Evolutionary conservation across 1,284 basidiomycete genomes (phyloP).

Genomic region (Cutaneotrichosporon sp.): DNA sequence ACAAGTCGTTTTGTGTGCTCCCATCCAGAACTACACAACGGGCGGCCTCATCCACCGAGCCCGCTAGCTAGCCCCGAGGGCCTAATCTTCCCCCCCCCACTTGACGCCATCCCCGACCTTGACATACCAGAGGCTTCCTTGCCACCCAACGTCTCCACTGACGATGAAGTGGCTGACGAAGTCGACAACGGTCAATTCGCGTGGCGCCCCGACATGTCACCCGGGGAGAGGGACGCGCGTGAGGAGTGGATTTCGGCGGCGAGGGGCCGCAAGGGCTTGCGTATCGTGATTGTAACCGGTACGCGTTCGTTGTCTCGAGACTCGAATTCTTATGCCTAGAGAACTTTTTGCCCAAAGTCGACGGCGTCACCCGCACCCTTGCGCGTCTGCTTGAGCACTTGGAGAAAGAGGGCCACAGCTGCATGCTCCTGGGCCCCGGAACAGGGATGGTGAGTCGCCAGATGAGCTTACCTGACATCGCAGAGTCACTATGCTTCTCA

Average conservation of each 20-base stretch:
- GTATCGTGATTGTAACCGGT: conserved; percentile 48
- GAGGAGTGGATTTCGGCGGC: conserved; percentile 32
- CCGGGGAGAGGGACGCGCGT: conserved; percentile 29
- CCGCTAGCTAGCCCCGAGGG: conserved; percentile 12
- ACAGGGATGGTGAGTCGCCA: conserved; percentile 49
- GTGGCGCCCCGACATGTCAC: conserved; percentile 36
- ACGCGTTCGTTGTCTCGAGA: background rate
- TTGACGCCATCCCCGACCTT: conserved; percentile 14
- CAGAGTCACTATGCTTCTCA: conserved; percentile 54
- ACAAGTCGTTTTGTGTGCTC: no score
- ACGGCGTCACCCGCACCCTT: conserved; percentile 57
- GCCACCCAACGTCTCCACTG: background rate
- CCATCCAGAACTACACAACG: background rate
- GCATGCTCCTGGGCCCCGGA: conserved; percentile 55
- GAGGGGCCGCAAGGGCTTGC: conserved; percentile 34
- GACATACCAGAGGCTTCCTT: conserved; percentile 11
- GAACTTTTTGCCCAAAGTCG: conserved; percentile 57
- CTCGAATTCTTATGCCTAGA: conserved; percentile 35
- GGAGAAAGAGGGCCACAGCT: conserved; percentile 54
- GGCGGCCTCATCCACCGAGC: conserved; percentile 2
- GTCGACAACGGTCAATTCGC: conserved; percentile 6
- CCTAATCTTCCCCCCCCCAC: conserved; percentile 12
- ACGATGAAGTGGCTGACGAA: background rate
- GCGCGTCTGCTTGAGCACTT: conserved; percentile 56
- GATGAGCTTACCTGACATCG: background rate